Conservation (phyloP, 2,329 filamentous ascomycete genomes). For the Xylariaceae sp. region DNA sequence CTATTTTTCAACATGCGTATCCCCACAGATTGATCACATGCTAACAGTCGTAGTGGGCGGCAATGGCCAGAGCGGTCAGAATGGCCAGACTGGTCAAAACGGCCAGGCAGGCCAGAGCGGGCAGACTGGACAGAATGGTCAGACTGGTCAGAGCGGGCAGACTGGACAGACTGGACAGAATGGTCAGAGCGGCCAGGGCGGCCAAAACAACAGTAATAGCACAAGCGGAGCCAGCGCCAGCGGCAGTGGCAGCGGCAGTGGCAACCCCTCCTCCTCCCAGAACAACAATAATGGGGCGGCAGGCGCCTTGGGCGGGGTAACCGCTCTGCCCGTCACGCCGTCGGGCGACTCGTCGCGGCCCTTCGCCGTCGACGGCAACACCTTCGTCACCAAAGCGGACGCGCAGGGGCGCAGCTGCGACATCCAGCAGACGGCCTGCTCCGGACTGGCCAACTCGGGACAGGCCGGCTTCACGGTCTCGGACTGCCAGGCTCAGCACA, state of each 20-base stretch:
- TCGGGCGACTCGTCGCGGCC: slow-evolving; percentile 37
- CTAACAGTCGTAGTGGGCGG: slow-evolving; percentile 11
- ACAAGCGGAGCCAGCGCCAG: slow-evolving; percentile 4
- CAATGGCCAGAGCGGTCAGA: slow-evolving; percentile 20
- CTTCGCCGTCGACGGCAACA: slow-evolving; percentile 50
- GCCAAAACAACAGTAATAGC: slow-evolving; percentile 14
- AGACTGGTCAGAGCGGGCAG: slow-evolving; percentile 1
- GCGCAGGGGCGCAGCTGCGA: slow-evolving; percentile 58
- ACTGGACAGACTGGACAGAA: slow-evolving; percentile 17
- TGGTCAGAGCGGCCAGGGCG: slow-evolving; percentile 18
- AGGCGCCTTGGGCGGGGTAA: slow-evolving; percentile 14
- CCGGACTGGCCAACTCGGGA: slow-evolving; percentile 46
- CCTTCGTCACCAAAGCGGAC: slow-evolving; percentile 49
- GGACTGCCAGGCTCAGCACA: slow-evolving; percentile 51
- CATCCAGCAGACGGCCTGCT: slow-evolving; percentile 57
- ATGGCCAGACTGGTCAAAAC: slow-evolving; percentile 16
- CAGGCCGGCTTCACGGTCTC: slow-evolving; percentile 35
- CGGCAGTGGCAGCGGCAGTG: slow-evolving; percentile 19
- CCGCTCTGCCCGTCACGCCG: slow-evolving; percentile 21
- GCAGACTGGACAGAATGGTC: slow-evolving; percentile 13
- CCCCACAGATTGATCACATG: background rate
- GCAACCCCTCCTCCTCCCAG: slow-evolving; percentile 14
- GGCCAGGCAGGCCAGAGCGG: slow-evolving; percentile 21
- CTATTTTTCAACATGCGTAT: background rate
- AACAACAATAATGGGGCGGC: slow-evolving; percentile 12